These are phyloP conservation scores for Candida golubevii DNA, from an alignment of 805 yeast species.

Conservation along the genomic window DNA sequence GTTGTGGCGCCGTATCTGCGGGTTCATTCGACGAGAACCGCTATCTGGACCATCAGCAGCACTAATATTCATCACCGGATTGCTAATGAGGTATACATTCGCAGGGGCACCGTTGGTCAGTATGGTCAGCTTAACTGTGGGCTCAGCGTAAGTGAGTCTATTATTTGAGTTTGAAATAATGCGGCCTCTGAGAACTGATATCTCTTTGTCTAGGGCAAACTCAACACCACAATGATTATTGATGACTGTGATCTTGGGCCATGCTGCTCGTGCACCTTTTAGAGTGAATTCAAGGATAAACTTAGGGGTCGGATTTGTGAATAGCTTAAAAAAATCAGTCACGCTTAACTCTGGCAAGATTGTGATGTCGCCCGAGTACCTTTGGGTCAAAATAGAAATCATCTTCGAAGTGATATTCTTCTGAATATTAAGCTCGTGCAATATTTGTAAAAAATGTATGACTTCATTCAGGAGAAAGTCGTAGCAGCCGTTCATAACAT, in stretches of 20 bases:
- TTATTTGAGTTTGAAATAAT: slow-evolving; percentile 38
- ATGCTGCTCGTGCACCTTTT: slow-evolving; percentile 87
- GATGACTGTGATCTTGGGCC: slow-evolving; percentile 87
- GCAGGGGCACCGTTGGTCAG: slow-evolving; percentile 9
- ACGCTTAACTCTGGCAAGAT: slow-evolving; percentile 73
- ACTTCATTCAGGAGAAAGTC: slow-evolving; percentile 64
- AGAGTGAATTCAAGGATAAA: slow-evolving; percentile 64
- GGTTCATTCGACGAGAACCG: slow-evolving; percentile 1
- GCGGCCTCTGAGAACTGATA: slow-evolving; percentile 60
- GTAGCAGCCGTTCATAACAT: slow-evolving; percentile 49
- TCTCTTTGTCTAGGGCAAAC: slow-evolving; percentile 77
- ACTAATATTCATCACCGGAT: slow-evolving; percentile 11
- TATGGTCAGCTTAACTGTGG: slow-evolving; percentile 1
- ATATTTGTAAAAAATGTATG: slow-evolving; percentile 69
- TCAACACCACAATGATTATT: slow-evolving; percentile 89
- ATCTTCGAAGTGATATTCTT: slow-evolving; percentile 69
- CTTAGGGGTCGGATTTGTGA: slow-evolving; percentile 78
- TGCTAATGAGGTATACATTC: slow-evolving; percentile 13
- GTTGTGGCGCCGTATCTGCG: slow-evolving; percentile 12
- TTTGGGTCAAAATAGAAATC: slow-evolving; percentile 74
- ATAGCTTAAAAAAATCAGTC: slow-evolving; percentile 55
- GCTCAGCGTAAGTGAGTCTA: slow-evolving; percentile 9
- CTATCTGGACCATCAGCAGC: no score
- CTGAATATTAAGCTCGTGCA: slow-evolving; percentile 72
- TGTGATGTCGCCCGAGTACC: slow-evolving; percentile 91